Base-by-base conservation (phyloP, 768 basidiomycete genomes). In the Cystofilobasidium bisporidii region DNA sequence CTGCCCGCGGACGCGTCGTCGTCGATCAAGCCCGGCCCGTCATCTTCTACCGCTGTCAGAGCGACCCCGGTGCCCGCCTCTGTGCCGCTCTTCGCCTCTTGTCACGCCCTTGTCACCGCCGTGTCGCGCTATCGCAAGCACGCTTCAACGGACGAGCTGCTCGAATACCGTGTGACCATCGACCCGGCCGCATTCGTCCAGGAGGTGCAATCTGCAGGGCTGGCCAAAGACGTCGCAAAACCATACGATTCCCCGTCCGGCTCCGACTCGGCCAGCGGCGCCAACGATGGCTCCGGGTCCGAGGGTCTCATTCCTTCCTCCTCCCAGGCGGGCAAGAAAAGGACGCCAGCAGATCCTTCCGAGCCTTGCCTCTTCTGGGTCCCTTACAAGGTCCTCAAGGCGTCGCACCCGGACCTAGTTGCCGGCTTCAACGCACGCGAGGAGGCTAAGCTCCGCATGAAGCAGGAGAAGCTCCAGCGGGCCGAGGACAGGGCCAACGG, bases 311-410 rank as follows among this genome's bases (percentile, higher is more conserved):
- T 24, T 14, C 5, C 48, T 1, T 33, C 45, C 11, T 41, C 59
- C n/a, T 60, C 59, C 15, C 28, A 20, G 12, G 43, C 53, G 30
- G 26, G 47, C 18, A 24, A 48, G 20, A 53, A 48, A n/a, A n/a
- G n/a, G 24, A n/a, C 48, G 50, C 62, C 62, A 15, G 40, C 47
- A 24, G 22, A 30, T 2, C 50, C 63, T 5, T 20, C n/a, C 17
- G 63, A 53, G 4, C 63, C 63, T 3, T 28, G 55, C 40, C 36
- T 55, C 20, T 3, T 64, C 40, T 64, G 63, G 63, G 15, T 57
- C 38, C 63, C 63, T 15, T 36, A 26, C 36, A 24, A 28, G 33
- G 24, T 56, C 36, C 53, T 64, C 26, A 36, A 41, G 48, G 36
- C 28, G 26, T n/a, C 53, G 15, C 53, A 57, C 17, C 63, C 63